Base-by-base conservation (phyloP, 2,329 filamentous ascomycete species). In the Raffaelea arxii region DNA sequence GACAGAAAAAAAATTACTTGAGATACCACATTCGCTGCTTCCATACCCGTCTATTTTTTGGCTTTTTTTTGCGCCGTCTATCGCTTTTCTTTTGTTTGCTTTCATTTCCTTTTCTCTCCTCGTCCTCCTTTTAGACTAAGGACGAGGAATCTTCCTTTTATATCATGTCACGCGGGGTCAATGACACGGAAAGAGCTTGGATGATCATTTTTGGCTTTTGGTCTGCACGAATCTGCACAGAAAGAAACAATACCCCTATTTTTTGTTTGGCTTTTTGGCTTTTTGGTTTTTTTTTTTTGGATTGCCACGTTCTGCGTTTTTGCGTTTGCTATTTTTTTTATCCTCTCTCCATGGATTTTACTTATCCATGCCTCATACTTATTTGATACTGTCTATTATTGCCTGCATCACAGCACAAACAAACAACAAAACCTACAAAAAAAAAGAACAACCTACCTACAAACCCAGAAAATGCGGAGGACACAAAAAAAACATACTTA, bases 61-160 rank as follows among this genome's bases (percentile, higher is more conserved):
- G 39, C 36, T 22, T n/a, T 22, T 51, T 40, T 42, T 51, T 52
- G 51, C 49, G 49, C 49, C 39, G 25, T 43, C 22, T 30, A n/a
- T 46, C 44, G 46, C 25, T 23, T n/a, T 36, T 39, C 38, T 22
- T 11, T 38, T 27, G 38, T 24, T 14, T 25, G 40, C 43, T 45
- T 40, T 43, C n/a, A 22, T 44, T 36, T 24, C 24, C 18, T 21
- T 39, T n/a, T 18, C 32, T 43, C 40, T 46, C 12, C 6, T 47
- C 9, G n/a, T n/a, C n/a, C n/a, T n/a, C 19, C 32, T 36, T 36
- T 36, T 10, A 35, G 25, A 19, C 19, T 7, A 35, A 24, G 25
- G 14, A 5, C 14, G 32, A 18, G 16, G 19, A 30, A 9, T 30
- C 9, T 6, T 12, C 6, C 6, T 36, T 36, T n/a, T 36, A n/a